phyloP scores from a whole-genome alignment of 78 protist species.

The Dictyostelium purpureum region DNA sequence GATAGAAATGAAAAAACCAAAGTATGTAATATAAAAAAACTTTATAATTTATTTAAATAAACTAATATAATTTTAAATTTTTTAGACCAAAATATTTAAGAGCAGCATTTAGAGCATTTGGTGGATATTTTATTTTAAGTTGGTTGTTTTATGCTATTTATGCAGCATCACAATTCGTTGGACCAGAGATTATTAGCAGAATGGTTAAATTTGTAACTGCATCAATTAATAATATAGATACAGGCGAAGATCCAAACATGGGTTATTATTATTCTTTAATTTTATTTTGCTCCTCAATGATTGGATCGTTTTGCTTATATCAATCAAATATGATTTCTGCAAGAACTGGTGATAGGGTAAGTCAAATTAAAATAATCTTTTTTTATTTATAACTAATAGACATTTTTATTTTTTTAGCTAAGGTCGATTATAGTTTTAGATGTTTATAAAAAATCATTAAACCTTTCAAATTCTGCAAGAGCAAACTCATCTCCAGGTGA shows the following conservation, averaged over 20 bases:
- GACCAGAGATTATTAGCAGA: slow-evolving; percentile 47
- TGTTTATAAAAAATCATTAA: slow-evolving; percentile 52
- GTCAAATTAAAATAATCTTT: not conserved
- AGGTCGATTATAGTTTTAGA: slow-evolving; percentile 69
- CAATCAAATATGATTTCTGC: slow-evolving; percentile 75
- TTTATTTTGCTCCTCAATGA: slow-evolving; percentile 63
- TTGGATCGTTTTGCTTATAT: slow-evolving; percentile 71
- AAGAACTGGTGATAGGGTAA: slow-evolving; percentile 73
- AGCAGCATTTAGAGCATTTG: slow-evolving; percentile 72
- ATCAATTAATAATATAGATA: not conserved
- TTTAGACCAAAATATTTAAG: slow-evolving; percentile 47
- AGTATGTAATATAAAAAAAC: slow-evolving; percentile 10
- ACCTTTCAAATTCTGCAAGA: slow-evolving; percentile 42
- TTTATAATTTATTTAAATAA: not conserved
- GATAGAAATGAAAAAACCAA: slow-evolving; percentile 10
- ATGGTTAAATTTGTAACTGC: slow-evolving; percentile 38
- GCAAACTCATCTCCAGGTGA: slow-evolving; percentile 83
- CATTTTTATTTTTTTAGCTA: not conserved
- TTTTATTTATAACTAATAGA: not conserved
- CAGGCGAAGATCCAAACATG: slow-evolving; percentile 36
- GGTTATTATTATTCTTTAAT: slow-evolving; percentile 68
- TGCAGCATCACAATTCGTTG: slow-evolving; percentile 75
- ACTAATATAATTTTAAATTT: no score
- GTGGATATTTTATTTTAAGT: slow-evolving; percentile 33
- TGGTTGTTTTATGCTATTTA: slow-evolving; percentile 67